phyloP scores from a whole-genome alignment of 1,284 basidiomycete genomes.

The Rhizoctonia solani region DNA sequence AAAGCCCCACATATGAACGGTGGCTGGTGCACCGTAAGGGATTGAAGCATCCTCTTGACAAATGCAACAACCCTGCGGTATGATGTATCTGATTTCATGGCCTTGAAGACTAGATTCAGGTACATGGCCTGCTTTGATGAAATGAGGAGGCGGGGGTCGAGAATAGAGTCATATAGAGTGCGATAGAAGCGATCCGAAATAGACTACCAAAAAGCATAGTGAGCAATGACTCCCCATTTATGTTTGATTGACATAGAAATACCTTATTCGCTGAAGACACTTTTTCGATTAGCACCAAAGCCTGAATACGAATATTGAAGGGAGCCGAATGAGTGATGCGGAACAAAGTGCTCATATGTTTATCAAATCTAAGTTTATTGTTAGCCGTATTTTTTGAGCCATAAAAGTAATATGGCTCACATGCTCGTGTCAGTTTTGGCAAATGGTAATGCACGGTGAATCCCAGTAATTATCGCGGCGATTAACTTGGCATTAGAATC shows the following conservation, averaged over 20 bases:
- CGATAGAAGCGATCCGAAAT: slow-evolving; percentile 88
- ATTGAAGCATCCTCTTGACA: slow-evolving; percentile 85
- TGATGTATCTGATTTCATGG: slow-evolving; percentile 79
- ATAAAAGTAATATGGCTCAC: slow-evolving; percentile 57
- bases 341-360: slow-evolving; percentile 93
- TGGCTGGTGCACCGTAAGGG: slow-evolving; percentile 75
- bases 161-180: slow-evolving; percentile 85
- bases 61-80: slow-evolving; percentile 77
- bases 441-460: slow-evolving; percentile 94
- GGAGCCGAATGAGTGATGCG: slow-evolving; percentile 86
- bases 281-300: slow-evolving; percentile 90
- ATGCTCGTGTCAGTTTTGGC: slow-evolving; percentile 69
- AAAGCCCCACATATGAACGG: slow-evolving; percentile 92
- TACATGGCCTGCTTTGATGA: slow-evolving; percentile 98
- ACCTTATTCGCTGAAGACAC: slow-evolving; percentile 54
- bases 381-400: neutral
- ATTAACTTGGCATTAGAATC: slow-evolving; percentile 83
- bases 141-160: slow-evolving; percentile 78
- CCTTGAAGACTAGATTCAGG: slow-evolving; percentile 93
- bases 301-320: slow-evolving; percentile 96
- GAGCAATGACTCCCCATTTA: neutral
- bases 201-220: slow-evolving; percentile 49
- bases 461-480: slow-evolving; percentile 90
- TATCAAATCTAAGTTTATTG: slow-evolving; percentile 65
- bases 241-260: neutral